These are phyloP conservation scores for Boeremia exigua DNA, from an alignment of 2,329 filamentous ascomycete genomes.

Conservation along the genomic window DNA sequence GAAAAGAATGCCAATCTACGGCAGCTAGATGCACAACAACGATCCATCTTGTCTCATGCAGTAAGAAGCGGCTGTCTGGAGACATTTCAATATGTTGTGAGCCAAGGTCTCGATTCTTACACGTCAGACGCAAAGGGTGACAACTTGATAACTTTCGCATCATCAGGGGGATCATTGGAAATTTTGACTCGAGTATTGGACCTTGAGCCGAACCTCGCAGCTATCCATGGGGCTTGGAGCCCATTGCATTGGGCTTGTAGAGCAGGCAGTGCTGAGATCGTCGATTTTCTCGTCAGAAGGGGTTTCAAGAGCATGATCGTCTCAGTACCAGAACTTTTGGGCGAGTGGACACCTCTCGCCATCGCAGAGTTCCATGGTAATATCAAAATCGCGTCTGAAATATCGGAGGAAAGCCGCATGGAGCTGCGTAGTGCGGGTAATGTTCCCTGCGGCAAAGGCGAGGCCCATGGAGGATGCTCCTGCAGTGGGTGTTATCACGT, in stretches of 20 bases:
- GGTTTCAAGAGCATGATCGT: neutral
- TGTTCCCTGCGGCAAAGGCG: no score
- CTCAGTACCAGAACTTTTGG: neutral
- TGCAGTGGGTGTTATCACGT: no score
- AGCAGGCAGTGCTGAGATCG: neutral
- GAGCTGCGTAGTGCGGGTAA: no score
- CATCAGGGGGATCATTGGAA: slow-evolving; percentile 11
- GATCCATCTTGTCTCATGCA: slow-evolving; percentile 1
- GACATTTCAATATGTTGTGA: neutral
- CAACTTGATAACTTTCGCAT: slow-evolving; percentile 5
- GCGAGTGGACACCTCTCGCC: slow-evolving; percentile 17
- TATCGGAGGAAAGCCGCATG: no score
- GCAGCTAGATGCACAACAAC: neutral
- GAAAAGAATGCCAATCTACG: neutral
- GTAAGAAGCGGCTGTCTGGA: slow-evolving; percentile 1
- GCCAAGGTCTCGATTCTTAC: neutral
- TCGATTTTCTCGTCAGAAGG: slow-evolving; percentile 10
- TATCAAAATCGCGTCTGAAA: no score
- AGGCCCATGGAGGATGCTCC: no score
- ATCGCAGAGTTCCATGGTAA: slow-evolving; percentile 13
- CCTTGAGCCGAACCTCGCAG: neutral
- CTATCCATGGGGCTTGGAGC: neutral
- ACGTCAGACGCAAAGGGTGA: slow-evolving; percentile 8
- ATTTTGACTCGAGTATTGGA: neutral
- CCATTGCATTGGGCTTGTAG: slow-evolving; percentile 6